These are phyloP conservation scores for Talaromyces sp. DNA, from an alignment of 2,329 filamentous ascomycete species.

Conservation along the genomic window DNA sequence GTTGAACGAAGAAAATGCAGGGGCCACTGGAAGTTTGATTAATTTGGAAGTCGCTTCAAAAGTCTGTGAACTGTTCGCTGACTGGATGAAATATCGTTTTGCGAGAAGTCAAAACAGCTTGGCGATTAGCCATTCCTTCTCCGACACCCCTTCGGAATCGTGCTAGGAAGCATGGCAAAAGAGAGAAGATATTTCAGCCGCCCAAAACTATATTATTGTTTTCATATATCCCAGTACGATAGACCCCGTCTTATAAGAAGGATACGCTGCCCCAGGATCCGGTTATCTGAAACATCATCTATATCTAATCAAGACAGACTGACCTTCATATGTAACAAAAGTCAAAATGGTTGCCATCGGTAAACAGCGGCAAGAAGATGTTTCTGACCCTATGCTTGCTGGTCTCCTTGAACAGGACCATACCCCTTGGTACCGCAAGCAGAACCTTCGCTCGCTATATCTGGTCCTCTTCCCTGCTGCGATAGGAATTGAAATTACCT, in stretches of 20 bases:
- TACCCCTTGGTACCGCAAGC: conserved; percentile 57
- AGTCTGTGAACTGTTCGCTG: not conserved
- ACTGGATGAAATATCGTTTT: not conserved
- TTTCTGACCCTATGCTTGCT: not conserved
- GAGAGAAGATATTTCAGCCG: not conserved
- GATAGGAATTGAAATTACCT: conserved; percentile 62
- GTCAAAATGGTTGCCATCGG: not conserved
- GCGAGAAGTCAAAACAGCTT: not conserved
- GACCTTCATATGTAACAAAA: not conserved
- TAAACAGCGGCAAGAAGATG: conserved; percentile 6
- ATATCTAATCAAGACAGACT: not conserved
- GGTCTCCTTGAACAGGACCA: conserved; percentile 30
- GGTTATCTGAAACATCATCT: not conserved
- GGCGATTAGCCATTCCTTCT: not conserved
- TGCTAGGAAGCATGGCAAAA: not conserved
- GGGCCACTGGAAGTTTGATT: not conserved
- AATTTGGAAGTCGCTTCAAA: not conserved
- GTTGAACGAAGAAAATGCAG: not conserved
- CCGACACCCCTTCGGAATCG: not conserved
- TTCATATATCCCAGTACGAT: not conserved
- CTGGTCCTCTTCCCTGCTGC: conserved; percentile 58
- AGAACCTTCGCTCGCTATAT: conserved; percentile 57
- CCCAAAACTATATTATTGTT: not conserved
- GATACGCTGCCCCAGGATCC: not conserved
- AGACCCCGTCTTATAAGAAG: not conserved